Percentiles rank a stretch among this genome's conserved stretches.
These are phyloP conservation scores for Penicillium aurantiogriseum DNA, from an alignment of 2,329 filamentous ascomycete genomes.

Conservation along the genomic window DNA sequence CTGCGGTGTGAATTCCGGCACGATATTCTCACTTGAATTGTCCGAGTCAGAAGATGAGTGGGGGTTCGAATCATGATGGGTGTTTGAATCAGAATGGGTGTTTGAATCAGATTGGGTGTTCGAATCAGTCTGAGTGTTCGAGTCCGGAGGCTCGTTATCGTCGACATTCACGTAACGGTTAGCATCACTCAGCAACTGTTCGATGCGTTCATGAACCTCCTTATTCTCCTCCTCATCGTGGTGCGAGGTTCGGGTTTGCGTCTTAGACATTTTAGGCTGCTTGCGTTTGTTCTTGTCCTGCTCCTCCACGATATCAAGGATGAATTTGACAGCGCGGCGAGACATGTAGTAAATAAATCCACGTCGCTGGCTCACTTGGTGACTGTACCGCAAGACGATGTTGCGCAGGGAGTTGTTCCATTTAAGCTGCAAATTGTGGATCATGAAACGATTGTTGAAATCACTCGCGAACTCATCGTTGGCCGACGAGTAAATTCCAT, in stretches of 20 bases:
- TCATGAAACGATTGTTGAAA: constrained; percentile 97
- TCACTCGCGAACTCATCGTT: constrained; percentile 84
- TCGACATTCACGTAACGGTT: constrained; percentile 77
- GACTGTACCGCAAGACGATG: constrained; percentile 93
- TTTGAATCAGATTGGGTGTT: constrained; percentile 45
- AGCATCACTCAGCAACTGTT: constrained; percentile 79
- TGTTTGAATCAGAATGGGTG: constrained; percentile 39
- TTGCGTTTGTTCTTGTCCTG: constrained; percentile 70
- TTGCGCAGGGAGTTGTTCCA: constrained; percentile 97
- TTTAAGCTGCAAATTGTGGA: constrained; percentile 96
- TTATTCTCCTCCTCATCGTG: constrained; percentile 62
- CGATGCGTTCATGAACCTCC: constrained; percentile 76
- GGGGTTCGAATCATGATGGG: constrained; percentile 46
- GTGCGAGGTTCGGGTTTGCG: constrained; percentile 16
- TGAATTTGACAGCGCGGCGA: constrained; percentile 92
- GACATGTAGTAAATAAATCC: constrained; percentile 99
- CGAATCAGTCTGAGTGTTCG: constrained; percentile 44
- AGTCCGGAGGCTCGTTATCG: constrained; percentile 48
- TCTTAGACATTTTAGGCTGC: constrained; percentile 34
- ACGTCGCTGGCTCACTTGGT: constrained; percentile 91
- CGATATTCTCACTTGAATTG: constrained; percentile 70
- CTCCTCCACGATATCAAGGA: constrained; percentile 94
- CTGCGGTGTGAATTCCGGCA: constrained; percentile 82
- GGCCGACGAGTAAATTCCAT: constrained; percentile 64
- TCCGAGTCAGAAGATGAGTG: constrained; percentile 34